Conservation (phyloP, 2,329 filamentous ascomycete species). For the Fusarium robinianum region DNA sequence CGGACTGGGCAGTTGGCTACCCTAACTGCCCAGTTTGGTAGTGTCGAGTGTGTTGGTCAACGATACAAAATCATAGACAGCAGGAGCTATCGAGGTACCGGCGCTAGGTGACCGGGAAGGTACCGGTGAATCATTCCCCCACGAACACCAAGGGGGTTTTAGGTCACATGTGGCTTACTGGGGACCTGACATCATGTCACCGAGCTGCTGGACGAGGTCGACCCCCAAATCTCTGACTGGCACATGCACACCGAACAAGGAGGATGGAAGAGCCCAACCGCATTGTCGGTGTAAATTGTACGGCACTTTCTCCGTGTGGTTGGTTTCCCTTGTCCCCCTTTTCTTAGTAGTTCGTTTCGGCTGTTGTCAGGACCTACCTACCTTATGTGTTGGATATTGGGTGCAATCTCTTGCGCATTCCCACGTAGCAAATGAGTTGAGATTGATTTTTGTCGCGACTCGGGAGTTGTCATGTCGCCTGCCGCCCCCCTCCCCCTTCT, state of each 20-base stretch:
- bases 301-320: too few relatives aligned
- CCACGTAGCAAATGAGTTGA: too few relatives aligned
- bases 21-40: too few relatives aligned
- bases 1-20: too few relatives aligned
- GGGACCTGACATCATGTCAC: constrained; percentile 38
- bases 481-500: too few relatives aligned
- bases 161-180: constrained; percentile 31
- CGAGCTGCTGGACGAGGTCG: constrained; percentile 26
- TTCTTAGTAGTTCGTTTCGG: neutral
- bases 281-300: constrained; percentile 25
- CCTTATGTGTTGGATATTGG: too few relatives aligned
- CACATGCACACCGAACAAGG: constrained; percentile 12
- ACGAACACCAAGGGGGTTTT: constrained; percentile 24
- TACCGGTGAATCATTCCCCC: constrained; percentile 20
- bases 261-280: constrained; percentile 8
- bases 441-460: too few relatives aligned
- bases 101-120: constrained; percentile 15
- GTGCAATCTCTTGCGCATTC: too few relatives aligned
- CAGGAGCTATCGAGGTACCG: constrained; percentile 18
- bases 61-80: too few relatives aligned
- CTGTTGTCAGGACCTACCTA: neutral
- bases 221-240: constrained; percentile 13
- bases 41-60: too few relatives aligned
- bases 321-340: neutral
- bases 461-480: too few relatives aligned